Evolutionary conservation across 345 rosid species (phyloP).

Genomic region (Atalantia buxifolia): DNA sequence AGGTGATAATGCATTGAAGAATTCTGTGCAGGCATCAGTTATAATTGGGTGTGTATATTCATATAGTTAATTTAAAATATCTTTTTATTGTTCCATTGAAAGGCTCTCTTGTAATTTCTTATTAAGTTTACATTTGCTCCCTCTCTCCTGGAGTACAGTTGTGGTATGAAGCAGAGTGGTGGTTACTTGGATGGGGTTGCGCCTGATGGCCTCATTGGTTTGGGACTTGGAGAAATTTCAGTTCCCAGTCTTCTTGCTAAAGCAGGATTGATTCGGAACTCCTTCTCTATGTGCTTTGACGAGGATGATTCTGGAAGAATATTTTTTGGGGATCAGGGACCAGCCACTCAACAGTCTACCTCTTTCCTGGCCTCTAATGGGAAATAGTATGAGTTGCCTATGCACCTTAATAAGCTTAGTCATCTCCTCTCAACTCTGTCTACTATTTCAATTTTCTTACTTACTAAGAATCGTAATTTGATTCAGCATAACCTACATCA

Average conservation of each 20-base stretch:
- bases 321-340: conserved; percentile 82
- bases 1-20: conserved; percentile 26
- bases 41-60: conserved; percentile 57
- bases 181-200: conserved; percentile 70
- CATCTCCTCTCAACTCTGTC: neutral
- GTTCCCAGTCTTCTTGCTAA: conserved; percentile 81
- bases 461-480: conserved; percentile 4
- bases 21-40: conserved; percentile 63
- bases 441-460: neutral
- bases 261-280: conserved; percentile 68
- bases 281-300: conserved; percentile 84
- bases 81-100: neutral
- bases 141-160: conserved; percentile 38
- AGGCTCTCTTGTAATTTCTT: neutral
- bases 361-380: conserved; percentile 53
- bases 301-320: conserved; percentile 81
- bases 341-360: conserved; percentile 61
- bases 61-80: neutral
- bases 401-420: neutral
- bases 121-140: neutral
- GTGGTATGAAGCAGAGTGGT: conserved; percentile 94
- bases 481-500: conserved; percentile 56
- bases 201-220: conserved; percentile 92
- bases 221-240: conserved; percentile 73
- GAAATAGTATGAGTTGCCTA: conserved; percentile 48